Evolutionary conservation across 2,329 filamentous ascomycete genomes (phyloP), one percentile per base, ranked within the genome.

Genomic region (Diaporthe caulivora): DNA sequence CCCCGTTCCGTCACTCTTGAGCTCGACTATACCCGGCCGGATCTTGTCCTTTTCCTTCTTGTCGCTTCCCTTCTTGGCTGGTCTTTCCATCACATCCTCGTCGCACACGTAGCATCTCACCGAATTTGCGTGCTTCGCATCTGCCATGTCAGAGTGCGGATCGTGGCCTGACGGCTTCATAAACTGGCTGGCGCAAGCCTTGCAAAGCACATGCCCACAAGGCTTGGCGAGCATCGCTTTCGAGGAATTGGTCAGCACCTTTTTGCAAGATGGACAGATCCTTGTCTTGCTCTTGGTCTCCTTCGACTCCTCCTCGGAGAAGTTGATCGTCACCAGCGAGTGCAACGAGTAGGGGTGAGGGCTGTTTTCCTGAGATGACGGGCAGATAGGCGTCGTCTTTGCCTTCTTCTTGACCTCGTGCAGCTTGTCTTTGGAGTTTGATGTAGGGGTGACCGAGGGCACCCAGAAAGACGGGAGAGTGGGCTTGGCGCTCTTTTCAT

Each of bases 171-270:
- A 85, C 54, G 91, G 88, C 10, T 88, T 88, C 87, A 98, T 92
- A 82, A 98, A 97, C 79, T 95, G 93, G 71, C 92, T 89, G 21
- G 95, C 92, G 79, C 96, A 98, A 51, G 89, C 92, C 78, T 93
- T 92, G 83, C 96, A 99, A 29, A 98, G 83, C 0, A 98, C 95
- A 81, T 99, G 96, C 0, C 96, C 96, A 79, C 96, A 99, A 0
- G 94, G 94, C 81, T 94, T 95, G 2, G 94, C 92, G 68, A 98
- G 86, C 81, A 95, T 90, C 0, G 95, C 94, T 80, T 93, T 94
- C 4, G 94, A 93, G 3, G 93, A 89, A 80, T 98, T 98, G 60
- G 90, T 93, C 17, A 98, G 87, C 1, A 86, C 88, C 83, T 97
- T 98, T 77, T 93, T 91, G 83, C 96, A 99, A 58, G 93, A 92